These are phyloP conservation scores for Cercospora janseana DNA, from an alignment of 2,329 filamentous ascomycete species.

Conservation along the genomic window DNA sequence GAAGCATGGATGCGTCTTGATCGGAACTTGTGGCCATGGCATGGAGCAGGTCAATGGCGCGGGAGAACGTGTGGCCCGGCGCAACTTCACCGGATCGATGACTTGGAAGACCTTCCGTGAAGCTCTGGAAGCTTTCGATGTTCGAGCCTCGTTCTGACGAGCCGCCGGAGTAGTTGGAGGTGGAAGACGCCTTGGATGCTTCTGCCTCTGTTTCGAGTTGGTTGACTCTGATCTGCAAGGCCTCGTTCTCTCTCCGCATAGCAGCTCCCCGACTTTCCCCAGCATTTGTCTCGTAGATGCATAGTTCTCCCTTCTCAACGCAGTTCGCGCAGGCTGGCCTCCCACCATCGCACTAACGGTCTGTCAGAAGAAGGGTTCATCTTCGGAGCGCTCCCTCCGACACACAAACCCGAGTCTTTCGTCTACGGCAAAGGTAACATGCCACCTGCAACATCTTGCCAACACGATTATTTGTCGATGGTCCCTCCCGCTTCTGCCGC, in stretches of 20 bases:
- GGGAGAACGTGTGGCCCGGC: neutral
- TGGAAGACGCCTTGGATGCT: neutral
- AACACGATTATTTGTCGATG: neutral
- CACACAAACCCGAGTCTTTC: constrained; percentile 3
- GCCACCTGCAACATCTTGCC: constrained; percentile 7
- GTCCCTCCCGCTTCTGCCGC: neutral
- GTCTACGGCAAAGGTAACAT: neutral
- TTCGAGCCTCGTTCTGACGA: neutral
- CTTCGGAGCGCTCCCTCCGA: neutral
- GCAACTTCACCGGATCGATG: neutral
- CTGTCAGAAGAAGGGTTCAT: neutral
- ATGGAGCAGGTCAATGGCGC: neutral
- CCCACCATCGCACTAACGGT: neutral
- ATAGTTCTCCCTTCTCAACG: neutral
- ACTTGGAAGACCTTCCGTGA: too few species aligned
- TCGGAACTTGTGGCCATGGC: constrained; percentile 2
- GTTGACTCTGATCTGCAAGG: neutral
- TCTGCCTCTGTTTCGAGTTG: neutral
- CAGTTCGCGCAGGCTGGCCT: neutral
- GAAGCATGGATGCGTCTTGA: constrained; percentile 8
- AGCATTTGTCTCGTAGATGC: constrained; percentile 2
- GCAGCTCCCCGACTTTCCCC: constrained; percentile 3
- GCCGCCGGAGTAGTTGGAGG: neutral
- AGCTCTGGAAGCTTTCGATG: too few species aligned
- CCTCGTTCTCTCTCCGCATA: constrained; percentile 3